Evolutionary conservation across 2,329 filamentous ascomycete species (phyloP), one percentile per base, ranked within the genome.

Genomic region (Alternaria sp.): DNA sequence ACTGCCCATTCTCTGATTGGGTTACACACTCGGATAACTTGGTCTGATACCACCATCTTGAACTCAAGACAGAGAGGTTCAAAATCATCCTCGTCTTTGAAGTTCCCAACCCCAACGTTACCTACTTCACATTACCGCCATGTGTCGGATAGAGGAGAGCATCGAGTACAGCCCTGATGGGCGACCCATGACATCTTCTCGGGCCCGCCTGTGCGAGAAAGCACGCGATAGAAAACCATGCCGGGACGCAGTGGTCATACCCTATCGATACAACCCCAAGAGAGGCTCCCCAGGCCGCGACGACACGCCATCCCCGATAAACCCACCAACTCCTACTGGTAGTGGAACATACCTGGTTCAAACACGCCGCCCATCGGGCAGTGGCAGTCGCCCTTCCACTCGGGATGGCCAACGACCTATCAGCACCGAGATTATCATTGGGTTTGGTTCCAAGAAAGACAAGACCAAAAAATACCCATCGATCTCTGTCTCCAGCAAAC

Each of bases 101-200:
- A 32, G 20, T 7, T 14, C 18, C 34, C n/a, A n/a, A n/a, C 24
- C 26, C 42, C 51, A 20, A 32, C 56, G n/a, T n/a, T 24, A 18
- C 39, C 34, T 20, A 24, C 32, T 20, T 1, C 24, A 54, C 43
- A 38, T 55, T 44, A 44, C 51, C 60, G 65, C 59, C 24, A 78
- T 78, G 75, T 78, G 75, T 55, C 65, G 70, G 39, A 61, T 77
- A 32, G 71, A 77, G 36, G 70, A 75, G 54, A 68, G 66, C n/a
- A 48, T 74, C 49, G 75, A 75, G 57, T 64, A 71, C 57, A 38
- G 56, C 22, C 16, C 63, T 24, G 70, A 75, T 52, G 75, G 75
- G 52, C 59, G 65, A 30, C 65, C 65, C 18, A 62, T 65, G 20
- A 67, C 43, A n/a, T 71, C 71, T 42, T 64, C 74, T 24, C 71